Base-by-base conservation (phyloP, 805 yeast genomes). In the Martiniozyma abietophila region DNA sequence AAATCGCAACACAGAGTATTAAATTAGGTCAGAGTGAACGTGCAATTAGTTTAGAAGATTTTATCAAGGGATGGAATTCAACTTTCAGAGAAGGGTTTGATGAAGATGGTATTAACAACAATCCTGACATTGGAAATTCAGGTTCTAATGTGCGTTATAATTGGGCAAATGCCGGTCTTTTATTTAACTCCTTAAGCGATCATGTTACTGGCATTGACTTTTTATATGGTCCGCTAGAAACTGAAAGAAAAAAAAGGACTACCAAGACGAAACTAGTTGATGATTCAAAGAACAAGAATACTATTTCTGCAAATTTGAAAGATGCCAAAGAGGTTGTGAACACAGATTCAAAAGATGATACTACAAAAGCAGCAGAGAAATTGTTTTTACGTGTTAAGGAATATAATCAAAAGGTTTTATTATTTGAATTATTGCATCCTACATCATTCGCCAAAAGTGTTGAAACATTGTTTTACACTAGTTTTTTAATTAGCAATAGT, bases 391-490 rank as follows among this genome's bases (percentile, higher is more conserved):
- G 38, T 27, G 24, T 51, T 12, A 38, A 39, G 12, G 29, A 44
- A 2, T 54, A 57, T 28, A 51, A 59, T 4, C 44, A 45, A 14
- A 64, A 63, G 7, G 63, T 85, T 7, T 72, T 73, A 35, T 60
- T 86, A 29, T 83, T 73, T 49, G 62, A 65, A 41, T 69, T 83
- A 32, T 61, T 88, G 14, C 76, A 89, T 51, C 95, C 96, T 1
- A 41, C 58, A 11, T 78, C 89, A 6, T 88, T 79, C 54, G 64
- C 80, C 1, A 86, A 79, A 51, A 71, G 86, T 1, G 76, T 88
- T 2, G 96, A 89, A 53, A 85, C 84, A 50, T 57, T 89, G 47
- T 88, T 88, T 48, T 82, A 77, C 48, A 68, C 83, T 0, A 80
- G 95, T 51, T 86, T 88, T 48, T 58, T 89, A 29, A 71, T 85